Evolutionary conservation across 371 early-diverging fungal species (phyloP).

Genomic region (Mortierella sp.): DNA sequence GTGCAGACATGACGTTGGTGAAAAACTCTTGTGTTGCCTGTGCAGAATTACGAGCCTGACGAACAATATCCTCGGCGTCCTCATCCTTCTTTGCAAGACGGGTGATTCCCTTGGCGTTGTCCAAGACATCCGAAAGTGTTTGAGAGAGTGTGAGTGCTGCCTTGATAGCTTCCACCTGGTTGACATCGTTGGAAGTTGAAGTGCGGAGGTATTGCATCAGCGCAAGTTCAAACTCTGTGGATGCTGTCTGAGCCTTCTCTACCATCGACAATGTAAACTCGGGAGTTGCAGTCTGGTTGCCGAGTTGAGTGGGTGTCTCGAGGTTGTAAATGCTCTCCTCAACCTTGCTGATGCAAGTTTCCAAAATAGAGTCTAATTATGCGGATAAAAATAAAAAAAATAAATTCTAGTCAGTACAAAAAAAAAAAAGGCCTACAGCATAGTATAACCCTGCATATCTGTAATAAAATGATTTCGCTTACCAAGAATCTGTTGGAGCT

Average conservation of each 20-base stretch:
- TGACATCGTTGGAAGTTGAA: constrained; percentile 72
- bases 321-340: constrained; percentile 90
- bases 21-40: constrained; percentile 83
- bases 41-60: constrained; percentile 77
- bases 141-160: constrained; percentile 87
- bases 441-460: background rate
- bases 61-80: constrained; percentile 80
- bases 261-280: constrained; percentile 92
- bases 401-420: background rate
- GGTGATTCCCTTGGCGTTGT: constrained; percentile 91
- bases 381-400: background rate
- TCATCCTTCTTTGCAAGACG: constrained; percentile 88
- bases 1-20: constrained; percentile 84
- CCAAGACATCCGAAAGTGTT: constrained; percentile 83
- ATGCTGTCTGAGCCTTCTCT: constrained; percentile 85
- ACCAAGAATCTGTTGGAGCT: constrained; percentile 88
- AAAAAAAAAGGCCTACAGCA: constrained; percentile 1
- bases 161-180: constrained; percentile 90
- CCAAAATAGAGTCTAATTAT: constrained; percentile 83
- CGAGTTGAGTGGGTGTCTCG: constrained; percentile 82
- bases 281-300: constrained; percentile 91
- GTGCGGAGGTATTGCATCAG: constrained; percentile 82
- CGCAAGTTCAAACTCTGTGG: constrained; percentile 82
- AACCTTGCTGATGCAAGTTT: constrained; percentile 87
- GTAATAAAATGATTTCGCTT: background rate